Base-by-base conservation (phyloP, 2,329 filamentous ascomycete species). In the Stagonosporopsis cucurbitacearum region DNA sequence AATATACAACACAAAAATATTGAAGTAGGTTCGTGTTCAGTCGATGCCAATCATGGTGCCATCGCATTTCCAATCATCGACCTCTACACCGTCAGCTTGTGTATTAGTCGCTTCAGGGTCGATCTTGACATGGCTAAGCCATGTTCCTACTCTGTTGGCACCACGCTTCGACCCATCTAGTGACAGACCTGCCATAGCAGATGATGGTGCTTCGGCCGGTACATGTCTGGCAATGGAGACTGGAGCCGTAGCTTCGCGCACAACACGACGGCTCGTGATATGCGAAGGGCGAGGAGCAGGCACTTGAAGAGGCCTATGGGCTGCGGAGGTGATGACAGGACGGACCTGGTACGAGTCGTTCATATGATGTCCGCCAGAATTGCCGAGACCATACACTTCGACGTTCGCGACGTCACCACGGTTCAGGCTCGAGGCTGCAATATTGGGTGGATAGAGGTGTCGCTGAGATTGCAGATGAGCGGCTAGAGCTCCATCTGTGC, bases 361-460 rank as follows among this genome's bases (percentile, higher is more conserved):
- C 80, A 86, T 81, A 65, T 86, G 84, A 64, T 88, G 84, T 13
- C 77, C 79, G 1, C 79, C 78, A 12, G 81, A 77, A 57, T 86
- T 86, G 20, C 81, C 81, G 8, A 83, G 59, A 22, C 77, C 79
- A 20, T 82, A 82, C 15, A 82, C 71, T 2, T 78, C 79, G 23
- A 78, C 73, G n/a, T 56, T 56, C 7, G 48, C 43, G 9, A 30
- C 15, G 43, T 56, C 53, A 20, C 53, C 53, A 23, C 53, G 53
- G n/a, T 56, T 56, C 8, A 56, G 42, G 78, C 78, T 47, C 79
- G 79, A 49, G 78, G 77, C 50, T 67, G 71, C 59, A 64, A 68
- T 45, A 57, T 58, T 64, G 12, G 62, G 33, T 41, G 28, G 56
- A 28, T 67, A 62, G 17, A 73, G 60, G 8, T 72, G 61, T 8